Percentiles rank a stretch among this genome's conserved stretches.
Evolutionary conservation across 1,284 basidiomycete genomes (phyloP).

Genomic region (Fomitopsis palustris): DNA sequence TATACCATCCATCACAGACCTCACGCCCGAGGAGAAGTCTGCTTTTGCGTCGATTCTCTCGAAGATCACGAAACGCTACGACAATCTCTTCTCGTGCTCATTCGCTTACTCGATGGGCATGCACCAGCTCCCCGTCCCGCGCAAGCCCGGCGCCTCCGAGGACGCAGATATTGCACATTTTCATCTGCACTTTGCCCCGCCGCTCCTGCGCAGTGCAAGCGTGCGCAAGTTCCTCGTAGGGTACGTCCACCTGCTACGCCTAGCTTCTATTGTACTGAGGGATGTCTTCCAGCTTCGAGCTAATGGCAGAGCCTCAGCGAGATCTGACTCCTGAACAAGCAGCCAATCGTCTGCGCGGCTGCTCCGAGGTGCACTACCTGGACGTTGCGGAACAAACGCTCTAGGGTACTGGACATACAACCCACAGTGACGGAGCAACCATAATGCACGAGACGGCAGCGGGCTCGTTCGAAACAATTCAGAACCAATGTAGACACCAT

Average conservation of each 20-base stretch:
- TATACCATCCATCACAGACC: constrained; percentile 63
- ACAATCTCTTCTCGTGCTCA: constrained; percentile 82
- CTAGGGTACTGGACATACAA: constrained; percentile 3
- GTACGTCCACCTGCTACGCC: constrained; percentile 33
- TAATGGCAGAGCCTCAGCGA: constrained; percentile 90
- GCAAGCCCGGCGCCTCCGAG: constrained; percentile 27
- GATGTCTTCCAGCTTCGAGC: constrained; percentile 64
- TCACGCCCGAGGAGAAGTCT: constrained; percentile 57
- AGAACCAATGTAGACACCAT: too few species aligned
- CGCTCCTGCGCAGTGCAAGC: constrained; percentile 77
- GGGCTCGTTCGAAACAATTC: too few species aligned
- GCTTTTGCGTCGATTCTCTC: constrained; percentile 68
- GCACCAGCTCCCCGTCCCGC: constrained; percentile 73
- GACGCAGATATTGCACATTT: constrained; percentile 70
- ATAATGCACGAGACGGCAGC: too few species aligned
- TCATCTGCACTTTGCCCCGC: constrained; percentile 90
- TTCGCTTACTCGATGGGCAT: constrained; percentile 98
- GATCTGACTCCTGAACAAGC: constrained; percentile 92
- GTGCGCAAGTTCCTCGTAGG: constrained; percentile 93
- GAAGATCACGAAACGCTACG: constrained; percentile 72
- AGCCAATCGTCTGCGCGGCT: constrained; percentile 58
- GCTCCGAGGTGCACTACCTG: constrained; percentile 50
- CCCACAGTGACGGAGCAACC: constrained; percentile 8
- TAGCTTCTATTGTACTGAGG: not conserved
- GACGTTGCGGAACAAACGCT: constrained; percentile 17